Evolutionary conservation across 2,329 filamentous ascomycete species (phyloP), one percentile per base, ranked within the genome.

Genomic region (Paraphoma sp.): DNA sequence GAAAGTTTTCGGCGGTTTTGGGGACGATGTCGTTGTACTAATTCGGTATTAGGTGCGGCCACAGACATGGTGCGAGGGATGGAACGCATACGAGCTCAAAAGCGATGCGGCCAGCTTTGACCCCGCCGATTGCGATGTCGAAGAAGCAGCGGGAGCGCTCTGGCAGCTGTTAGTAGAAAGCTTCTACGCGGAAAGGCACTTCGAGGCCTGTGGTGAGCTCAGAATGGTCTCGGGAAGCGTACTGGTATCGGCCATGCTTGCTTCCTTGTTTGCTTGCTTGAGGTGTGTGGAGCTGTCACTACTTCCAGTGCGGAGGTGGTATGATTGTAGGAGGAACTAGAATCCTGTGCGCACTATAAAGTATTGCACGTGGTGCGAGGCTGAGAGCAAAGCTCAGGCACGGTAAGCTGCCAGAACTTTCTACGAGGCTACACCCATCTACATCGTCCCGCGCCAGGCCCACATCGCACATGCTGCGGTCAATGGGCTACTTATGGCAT

Each of bases 1-100:
- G 92, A 84, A 98, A 98, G 85, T 98, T 98, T 71, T 97, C 93
- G 63, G 90, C 92, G 5, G 94, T 98, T 83, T 96, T 97, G 73
- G 94, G 94, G 17, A 97, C 93, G 59, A 96, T 66, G 51, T 70
- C 65, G 49, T 61, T 65, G 59, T 69, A 69, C 84, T 76, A 55
- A 45, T 28, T 16, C 17, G 16, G 40, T 43, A 40, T 63, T 9
- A 60, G 53, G n/a, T 29, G 12, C 2, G 12, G 33, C 23, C 9
- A 36, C 33, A 36, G 8, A 49, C 16, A 10, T 30, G 41, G 1
- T 42, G 40, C 36, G 46, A 30, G 50, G 30, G 31, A 33, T 8
- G 33, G 29, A 18, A 4, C 48, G 79, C 85, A 74, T 78, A 88
- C 86, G 64, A 99, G 87, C 82, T 97, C 92, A 79, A 99, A 94